Base-by-base conservation (phyloP, 768 basidiomycete species). In the Mycena rebaudengoi region DNA sequence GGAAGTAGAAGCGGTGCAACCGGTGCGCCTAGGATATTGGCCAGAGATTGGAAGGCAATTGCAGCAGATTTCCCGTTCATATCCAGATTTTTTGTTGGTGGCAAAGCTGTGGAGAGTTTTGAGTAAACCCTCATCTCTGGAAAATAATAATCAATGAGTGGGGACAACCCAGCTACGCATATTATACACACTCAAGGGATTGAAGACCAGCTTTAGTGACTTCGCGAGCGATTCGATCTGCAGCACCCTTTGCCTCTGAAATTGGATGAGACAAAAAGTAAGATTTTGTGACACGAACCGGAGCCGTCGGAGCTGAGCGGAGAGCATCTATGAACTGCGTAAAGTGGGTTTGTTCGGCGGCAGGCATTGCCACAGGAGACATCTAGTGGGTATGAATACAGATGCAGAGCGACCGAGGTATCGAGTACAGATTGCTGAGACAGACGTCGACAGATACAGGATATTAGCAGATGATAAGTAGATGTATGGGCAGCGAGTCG, bases 21-120 rank as follows among this genome's bases (percentile, higher is more conserved):
- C 6, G 92, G 78, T 21, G 88, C 77, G 29, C 96, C 96, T 25
- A 95, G 83, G 55, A 88, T 81, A 43, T 78, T 81, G 49, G 91
- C 86, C 23, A 96, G 76, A 8, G 92, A 91, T 62, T 91, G 89
- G 73, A 91, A 91, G 8, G 86, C 94, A 63, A 95, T 87, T 46
- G 91, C 90, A 39, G 91, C 89, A 32, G 93, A 93, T 81, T n/a
- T 96, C 95, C 62, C 94, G 90, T 75, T 95, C 94, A 73, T 86
- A 94, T 53, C 92, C 92, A 28, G 90, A 92, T 79, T 94, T 94
- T 78, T 92, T 92, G 77, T 94, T 94, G 62, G 86, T 85, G 29
- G 90, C 91, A 74, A 89, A 94, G 21, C 73, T 66, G 58, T 91
- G 88, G 48, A 96, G 79, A 33, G 87, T 85, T 51, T 84, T 79